phyloP scores from a whole-genome alignment of 2,329 filamentous ascomycete genomes.

The Macrophomina pseudophaseolina region DNA sequence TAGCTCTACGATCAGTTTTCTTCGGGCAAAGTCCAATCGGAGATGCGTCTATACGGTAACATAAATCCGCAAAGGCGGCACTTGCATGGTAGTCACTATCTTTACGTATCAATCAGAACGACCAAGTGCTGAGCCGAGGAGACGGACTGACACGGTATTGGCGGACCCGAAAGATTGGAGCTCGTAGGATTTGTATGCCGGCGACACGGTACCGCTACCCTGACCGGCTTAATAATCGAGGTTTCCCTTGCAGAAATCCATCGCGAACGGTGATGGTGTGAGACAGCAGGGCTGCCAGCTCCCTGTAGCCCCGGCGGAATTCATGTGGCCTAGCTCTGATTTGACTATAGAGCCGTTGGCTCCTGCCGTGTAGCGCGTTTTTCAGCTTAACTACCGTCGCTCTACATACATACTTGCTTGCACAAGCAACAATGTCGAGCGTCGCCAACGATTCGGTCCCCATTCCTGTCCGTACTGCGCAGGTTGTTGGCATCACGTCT shows the following conservation, averaged over 20 bases:
- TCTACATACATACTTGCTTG: no score
- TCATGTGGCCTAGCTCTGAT: not conserved
- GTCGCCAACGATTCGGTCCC: conserved; percentile 13
- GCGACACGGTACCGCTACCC: not conserved
- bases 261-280: not conserved
- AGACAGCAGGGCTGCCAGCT: not conserved
- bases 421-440: not conserved
- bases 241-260: not conserved
- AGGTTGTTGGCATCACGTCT: conserved; percentile 29
- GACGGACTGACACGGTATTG: not conserved
- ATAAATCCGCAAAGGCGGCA: no score
- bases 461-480: conserved; percentile 28
- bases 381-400: not conserved
- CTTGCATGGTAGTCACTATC: no score
- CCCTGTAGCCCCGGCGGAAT: not conserved
- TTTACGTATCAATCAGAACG: no score
- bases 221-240: not conserved
- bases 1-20: no score
- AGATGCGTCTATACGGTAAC: no score
- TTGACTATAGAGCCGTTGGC: not conserved
- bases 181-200: not conserved
- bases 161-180: conserved; percentile 3
- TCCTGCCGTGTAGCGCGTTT: no score
- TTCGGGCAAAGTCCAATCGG: no score
- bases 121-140: not conserved